Evolutionary conservation across 805 yeast species (phyloP).

Genomic region (Lipomyces chichibuensis): DNA sequence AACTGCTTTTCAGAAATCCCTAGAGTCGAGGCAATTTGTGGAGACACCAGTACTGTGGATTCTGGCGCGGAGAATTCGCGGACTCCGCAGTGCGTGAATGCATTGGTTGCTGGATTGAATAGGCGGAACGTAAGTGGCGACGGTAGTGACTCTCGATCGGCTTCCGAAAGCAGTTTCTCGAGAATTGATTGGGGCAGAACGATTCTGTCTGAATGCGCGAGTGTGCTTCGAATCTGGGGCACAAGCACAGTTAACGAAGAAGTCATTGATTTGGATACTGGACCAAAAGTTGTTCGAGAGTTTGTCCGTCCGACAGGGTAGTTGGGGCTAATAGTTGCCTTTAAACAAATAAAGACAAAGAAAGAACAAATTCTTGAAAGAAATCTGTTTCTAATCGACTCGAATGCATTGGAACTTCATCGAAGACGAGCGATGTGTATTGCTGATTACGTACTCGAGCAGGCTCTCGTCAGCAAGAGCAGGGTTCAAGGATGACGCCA

Average conservation of each 20-base stretch:
- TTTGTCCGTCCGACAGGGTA: neutral
- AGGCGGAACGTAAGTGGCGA: constrained; percentile 49
- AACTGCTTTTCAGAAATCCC: constrained; percentile 31
- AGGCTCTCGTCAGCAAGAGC: neutral
- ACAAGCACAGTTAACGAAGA: neutral
- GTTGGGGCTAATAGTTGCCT: neutral
- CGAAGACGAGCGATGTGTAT: neutral
- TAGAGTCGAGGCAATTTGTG: constrained; percentile 43
- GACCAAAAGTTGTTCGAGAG: neutral
- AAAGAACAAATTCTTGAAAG: neutral
- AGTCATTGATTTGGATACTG: neutral
- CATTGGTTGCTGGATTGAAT: constrained; percentile 37
- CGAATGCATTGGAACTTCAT: neutral
- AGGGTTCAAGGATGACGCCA: neutral
- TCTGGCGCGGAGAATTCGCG: constrained; percentile 54
- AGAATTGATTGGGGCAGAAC: constrained; percentile 36
- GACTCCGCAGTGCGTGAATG: constrained; percentile 49
- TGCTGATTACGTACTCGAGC: neutral
- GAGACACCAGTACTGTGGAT: constrained; percentile 47
- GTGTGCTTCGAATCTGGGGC: constrained; percentile 3
- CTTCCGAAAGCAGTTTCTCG: constrained; percentile 28
- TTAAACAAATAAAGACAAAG: neutral
- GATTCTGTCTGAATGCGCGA: constrained; percentile 34
- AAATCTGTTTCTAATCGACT: neutral
- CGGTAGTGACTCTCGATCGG: constrained; percentile 38